Conservation (phyloP, 257 asterid species). For the Lycium barbarum region DNA sequence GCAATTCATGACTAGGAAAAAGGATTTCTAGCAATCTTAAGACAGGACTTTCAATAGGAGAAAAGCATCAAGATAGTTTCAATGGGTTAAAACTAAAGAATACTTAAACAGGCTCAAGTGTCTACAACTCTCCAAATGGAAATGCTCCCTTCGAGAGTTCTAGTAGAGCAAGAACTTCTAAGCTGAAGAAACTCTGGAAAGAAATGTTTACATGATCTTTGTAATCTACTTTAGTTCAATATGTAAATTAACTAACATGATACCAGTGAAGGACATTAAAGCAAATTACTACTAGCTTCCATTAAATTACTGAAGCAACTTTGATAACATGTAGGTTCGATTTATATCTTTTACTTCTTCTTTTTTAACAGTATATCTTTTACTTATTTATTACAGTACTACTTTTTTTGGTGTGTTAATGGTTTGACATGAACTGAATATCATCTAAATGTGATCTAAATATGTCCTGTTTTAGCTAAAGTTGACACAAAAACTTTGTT, state of each 20-base stretch:
- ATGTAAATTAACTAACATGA: background rate
- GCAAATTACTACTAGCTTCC: background rate
- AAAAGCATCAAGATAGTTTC: conserved; percentile 3
- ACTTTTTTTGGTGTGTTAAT: background rate
- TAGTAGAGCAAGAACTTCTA: background rate
- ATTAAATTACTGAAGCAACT: background rate
- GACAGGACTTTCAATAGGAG: background rate
- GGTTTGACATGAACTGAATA: conserved; percentile 14
- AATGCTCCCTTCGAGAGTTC: background rate
- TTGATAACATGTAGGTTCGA: background rate
- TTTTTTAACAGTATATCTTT: background rate
- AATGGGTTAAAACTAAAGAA: background rate
- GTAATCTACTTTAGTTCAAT: background rate
- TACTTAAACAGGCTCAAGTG: background rate
- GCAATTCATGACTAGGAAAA: background rate
- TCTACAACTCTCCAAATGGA: background rate
- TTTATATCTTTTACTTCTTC: too few species aligned
- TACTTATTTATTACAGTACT: background rate
- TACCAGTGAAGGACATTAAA: background rate
- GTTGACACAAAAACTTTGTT: background rate
- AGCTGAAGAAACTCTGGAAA: background rate
- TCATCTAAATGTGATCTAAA: too few species aligned
- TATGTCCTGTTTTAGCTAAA: background rate
- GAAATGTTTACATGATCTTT: background rate
- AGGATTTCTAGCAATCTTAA: background rate